Base-by-base conservation (phyloP, 2,329 filamentous ascomycete species). In the Geosmithia morbida region DNA sequence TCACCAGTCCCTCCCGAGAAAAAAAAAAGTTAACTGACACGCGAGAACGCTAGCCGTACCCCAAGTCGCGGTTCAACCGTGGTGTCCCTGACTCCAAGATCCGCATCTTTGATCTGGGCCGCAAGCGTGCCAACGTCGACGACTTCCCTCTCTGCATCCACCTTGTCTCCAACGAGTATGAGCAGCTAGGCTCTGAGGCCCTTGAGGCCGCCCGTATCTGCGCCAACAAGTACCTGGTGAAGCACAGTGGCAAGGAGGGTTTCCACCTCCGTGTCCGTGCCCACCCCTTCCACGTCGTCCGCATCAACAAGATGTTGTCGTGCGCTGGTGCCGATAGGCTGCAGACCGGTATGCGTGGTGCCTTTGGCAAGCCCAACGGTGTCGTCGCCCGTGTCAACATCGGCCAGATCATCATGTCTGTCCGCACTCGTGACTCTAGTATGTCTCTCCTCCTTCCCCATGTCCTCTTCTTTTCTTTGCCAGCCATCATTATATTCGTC, bases 291-390 rank as follows among this genome's bases (percentile, higher is more conserved):
- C 92, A 98, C 81, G 92, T 98, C 75, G 85, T 98, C 80, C 92
- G 92, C 75, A 98, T 98, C 89, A 98, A 98, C 88, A 98, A 98
- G 86, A 98, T 98, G 92, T 90, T 98, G 87, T 97, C 92, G 68
- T 98, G 92, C 74, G 92, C 92, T 66, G 92, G 92, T 81, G 92
- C 92, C 83, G 92, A 98, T 97, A 88, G 92, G 85, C 80, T 98
- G 73, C 92, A 98, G 77, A 98, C 92, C 62, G 92, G 92, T 80
- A 98, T 98, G 92, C 90, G 92, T 85, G 92, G 92, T 83, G 92
- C 92, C 63, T 98, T 88, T 83, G 92, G 92, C 68, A 98, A 98
- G 85, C 92, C 92, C 71, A 94, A 97, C 81, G 92, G 92, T 69
- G 84, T 81, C 65, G 92, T 98, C 66, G 92, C 92, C 70, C 92